Evolutionary conservation across 2,329 filamentous ascomycete genomes (phyloP), one percentile per base, ranked within the genome.

Genomic region (Nothophaeocryptopus gaeumannii): DNA sequence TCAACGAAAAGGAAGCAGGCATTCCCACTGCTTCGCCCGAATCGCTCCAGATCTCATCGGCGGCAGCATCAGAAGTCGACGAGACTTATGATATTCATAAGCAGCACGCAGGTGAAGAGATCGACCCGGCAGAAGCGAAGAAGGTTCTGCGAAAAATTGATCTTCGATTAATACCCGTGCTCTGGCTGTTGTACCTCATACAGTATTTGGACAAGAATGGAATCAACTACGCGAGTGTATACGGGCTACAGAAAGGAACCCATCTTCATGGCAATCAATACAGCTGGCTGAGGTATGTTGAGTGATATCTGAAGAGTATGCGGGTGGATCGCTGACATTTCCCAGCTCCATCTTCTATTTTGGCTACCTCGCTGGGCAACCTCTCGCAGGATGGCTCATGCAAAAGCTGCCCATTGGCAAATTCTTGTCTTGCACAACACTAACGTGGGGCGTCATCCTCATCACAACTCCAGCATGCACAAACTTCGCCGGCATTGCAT

Each of bases 181-280:
- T 70, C 5, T 65, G 61, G 36, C 49, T 66, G 5, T 60, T 69
- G 9, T 70, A 73, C 53, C 58, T 72, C 3, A 45, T 73, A 36
- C 70, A 73, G 47, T 64, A 73, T 49, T 63, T 74, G 3, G 70
- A 74, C 50, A 74, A 74, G 56, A 64, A 64, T 26, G 59, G 59
- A 11, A 58, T 67, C 41, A 61, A 64, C 34, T 79, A 78, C 61
- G 75, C 76, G 7, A 74, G 71, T 48, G 72, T 73, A 0, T 79
- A 74, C 56, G 76, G 76, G 0, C 61, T 79, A 10, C 63, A 74
- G 37, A 62, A 74, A 31, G 75, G 72, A 1, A 77, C 75, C 0
- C 63, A 78, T 45, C 66, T 81, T 5, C 56, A 68, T 7, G 74
- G 73, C 9, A 70, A 78, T 50, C 69, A 80, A 45, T 81, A 79